Evolutionary conservation across 106 monocot genomes (phyloP), one percentile per base, ranked within the genome.

Genomic region (Narthecium ossifragum): DNA sequence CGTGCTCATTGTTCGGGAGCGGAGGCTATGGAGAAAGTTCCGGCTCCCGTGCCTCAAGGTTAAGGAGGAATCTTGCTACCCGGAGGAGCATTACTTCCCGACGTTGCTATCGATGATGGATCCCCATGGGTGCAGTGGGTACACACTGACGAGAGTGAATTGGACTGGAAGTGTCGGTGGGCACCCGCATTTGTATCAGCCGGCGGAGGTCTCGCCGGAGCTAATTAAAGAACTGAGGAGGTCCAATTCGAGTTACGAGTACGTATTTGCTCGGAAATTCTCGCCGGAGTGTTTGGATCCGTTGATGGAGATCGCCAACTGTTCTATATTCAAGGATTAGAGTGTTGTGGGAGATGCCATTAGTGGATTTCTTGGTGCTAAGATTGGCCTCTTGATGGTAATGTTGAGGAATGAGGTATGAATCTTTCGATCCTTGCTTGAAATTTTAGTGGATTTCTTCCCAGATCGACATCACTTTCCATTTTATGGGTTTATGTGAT

Each of bases 51-150:
- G 93, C 39, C 61, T 94, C 23, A 73, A 41, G 31, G 36, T 67
- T 29, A 65, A 59, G 63, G 45, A 68, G 36, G 39, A 83, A 28
- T 85, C 88, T 14, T 94, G 93, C 52, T 94, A 89, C 61, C 93
- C 93, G 2, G 93, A 94, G 68, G 93, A 94, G 55, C 93, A 94
- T 49, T 94, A 94, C 72, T 94, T 94, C 69, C 89, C 93, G 0
- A 94, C 93, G 5, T 58, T 94, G 56, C 70, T 94, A 17, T 77
- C 82, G 13, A 89, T 85, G 88, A 52, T 67, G 68, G 93, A 94
- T 51, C 76, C 83, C 0, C 51, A 61, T 0, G 89, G 93, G 1
- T 83, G 89, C 67, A 65, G 63, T 1, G 41, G 61, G 6, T 90
- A 89, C 48, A 80, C 93, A 0, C 74, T 94, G 31, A 94, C 93